Evolutionary conservation across 2,329 filamentous ascomycete species (phyloP).

Genomic region (Xylariaceae sp.): DNA sequence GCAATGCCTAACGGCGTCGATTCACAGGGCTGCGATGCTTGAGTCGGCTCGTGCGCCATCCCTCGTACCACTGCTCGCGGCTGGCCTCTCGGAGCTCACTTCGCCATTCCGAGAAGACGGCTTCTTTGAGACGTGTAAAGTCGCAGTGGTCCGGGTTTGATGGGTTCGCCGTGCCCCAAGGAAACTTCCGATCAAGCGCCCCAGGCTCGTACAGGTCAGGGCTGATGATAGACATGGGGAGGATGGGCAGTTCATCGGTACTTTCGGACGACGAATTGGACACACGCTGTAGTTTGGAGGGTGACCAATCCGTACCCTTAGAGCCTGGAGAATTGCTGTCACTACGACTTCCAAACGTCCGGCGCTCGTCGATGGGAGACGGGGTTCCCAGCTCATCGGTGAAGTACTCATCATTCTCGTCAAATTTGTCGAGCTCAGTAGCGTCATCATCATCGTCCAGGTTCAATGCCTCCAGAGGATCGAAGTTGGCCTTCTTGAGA

Average conservation of each 20-base stretch:
- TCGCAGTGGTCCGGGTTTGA: slow-evolving; percentile 91
- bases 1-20: slow-evolving; percentile 34
- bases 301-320: slow-evolving; percentile 36
- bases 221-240: slow-evolving; percentile 89
- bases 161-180: slow-evolving; percentile 95
- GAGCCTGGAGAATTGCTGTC: slow-evolving; percentile 24
- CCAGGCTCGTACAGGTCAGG: slow-evolving; percentile 84
- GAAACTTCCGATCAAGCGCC: slow-evolving; percentile 78
- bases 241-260: slow-evolving; percentile 57
- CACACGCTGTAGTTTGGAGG: slow-evolving; percentile 40
- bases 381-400: slow-evolving; percentile 25
- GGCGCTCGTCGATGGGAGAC: slow-evolving; percentile 27
- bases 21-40: slow-evolving; percentile 45
- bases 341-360: slow-evolving; percentile 24
- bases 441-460: slow-evolving; percentile 66
- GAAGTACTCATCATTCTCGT: slow-evolving; percentile 48
- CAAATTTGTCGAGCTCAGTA: slow-evolving; percentile 47
- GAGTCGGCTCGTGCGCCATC: slow-evolving; percentile 75
- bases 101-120: slow-evolving; percentile 91
- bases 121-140: slow-evolving; percentile 83
- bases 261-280: slow-evolving; percentile 42
- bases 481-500: slow-evolving; percentile 77
- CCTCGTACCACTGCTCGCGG: slow-evolving; percentile 90
- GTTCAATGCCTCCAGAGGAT: slow-evolving; percentile 81
- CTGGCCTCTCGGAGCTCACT: slow-evolving; percentile 84